These are phyloP conservation scores for Cutaneotrichosporon mucoides DNA, from an alignment of 1,284 basidiomycete genomes.

Conservation along the genomic window DNA sequence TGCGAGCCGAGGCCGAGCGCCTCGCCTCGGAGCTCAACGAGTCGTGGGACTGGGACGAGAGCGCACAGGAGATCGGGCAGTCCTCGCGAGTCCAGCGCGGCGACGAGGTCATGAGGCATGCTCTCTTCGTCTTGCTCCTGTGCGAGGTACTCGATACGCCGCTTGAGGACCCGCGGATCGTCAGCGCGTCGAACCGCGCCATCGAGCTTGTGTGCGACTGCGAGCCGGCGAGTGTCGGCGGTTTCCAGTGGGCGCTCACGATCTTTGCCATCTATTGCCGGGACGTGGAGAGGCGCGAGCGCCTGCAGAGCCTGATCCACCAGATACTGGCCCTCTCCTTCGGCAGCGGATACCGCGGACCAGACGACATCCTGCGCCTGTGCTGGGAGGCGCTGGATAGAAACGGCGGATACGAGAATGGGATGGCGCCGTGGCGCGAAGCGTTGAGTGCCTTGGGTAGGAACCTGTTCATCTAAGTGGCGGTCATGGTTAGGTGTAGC, in stretches of 20 bases:
- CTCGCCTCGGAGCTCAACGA: conserved; percentile 8
- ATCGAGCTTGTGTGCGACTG: conserved; percentile 21
- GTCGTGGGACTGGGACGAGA: conserved; percentile 14
- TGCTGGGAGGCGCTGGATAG: conserved; percentile 19
- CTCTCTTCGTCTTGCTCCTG: conserved; percentile 18
- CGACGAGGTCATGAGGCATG: conserved; percentile 18
- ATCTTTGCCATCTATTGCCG: conserved; percentile 20
- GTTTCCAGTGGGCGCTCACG: conserved; percentile 19
- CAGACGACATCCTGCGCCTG: conserved; percentile 15
- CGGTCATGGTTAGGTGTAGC: too few species aligned
- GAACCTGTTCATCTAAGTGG: conserved; percentile 10
- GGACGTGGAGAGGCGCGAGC: neutral
- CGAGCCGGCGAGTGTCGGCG: conserved; percentile 13
- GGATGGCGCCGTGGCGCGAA: conserved; percentile 24
- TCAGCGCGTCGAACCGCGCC: conserved; percentile 1
- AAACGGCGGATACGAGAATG: conserved; percentile 17
- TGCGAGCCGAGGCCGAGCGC: conserved; percentile 13
- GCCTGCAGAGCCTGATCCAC: conserved; percentile 8
- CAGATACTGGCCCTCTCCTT: conserved; percentile 12
- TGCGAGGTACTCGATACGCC: conserved; percentile 18
- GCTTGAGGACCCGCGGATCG: conserved; percentile 13
- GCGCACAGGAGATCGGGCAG: conserved; percentile 12
- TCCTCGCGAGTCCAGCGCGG: conserved; percentile 19
- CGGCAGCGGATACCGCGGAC: conserved; percentile 10
- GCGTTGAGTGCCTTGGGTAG: conserved; percentile 13